Base-by-base conservation (phyloP, 352 stramenopile genomes). In the Pythium brassicae region DNA sequence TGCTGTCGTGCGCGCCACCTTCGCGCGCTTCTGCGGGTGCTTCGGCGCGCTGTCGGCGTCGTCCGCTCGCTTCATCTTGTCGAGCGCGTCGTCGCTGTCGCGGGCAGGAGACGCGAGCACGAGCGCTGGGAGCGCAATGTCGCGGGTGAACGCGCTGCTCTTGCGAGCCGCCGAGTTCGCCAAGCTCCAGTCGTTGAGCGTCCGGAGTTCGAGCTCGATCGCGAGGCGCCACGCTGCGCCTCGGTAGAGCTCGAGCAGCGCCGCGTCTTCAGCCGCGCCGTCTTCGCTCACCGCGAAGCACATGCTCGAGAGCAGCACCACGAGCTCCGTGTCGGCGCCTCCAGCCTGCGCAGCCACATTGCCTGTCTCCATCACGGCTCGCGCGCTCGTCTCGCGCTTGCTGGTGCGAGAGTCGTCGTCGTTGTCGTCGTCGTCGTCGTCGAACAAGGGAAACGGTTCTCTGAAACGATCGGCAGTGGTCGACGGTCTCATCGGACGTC, bases 111-210 rank as follows among this genome's bases (percentile, higher is more conserved):
- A 46, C 7, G 42, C 20, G 4, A 34, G 22, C 7, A 32, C 20
- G 4, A 34, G 22, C 7, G 22, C 22, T 17, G 53, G 43, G 6
- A 45, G 56, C 46, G 23, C 12, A 34, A 62, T 44, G 22, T 55
- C 37, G 17, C 47, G 10, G 35, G 50, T 37, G 17, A 62, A 50
- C 4, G 15, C 7, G 5, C 23, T 12, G 10, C 29, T 56, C 5
- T n/a, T 50, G 23, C 11, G 20, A 7, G 8, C 8, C 12, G 32
- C 29, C 26, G 45, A 55, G 46, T 62, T 27, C 26, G n/a, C n/a
- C 55, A 62, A 34, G 17, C 55, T 62, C 37, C 55, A 62, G 11
- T 17, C 37, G 26, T 39, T 62, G 26, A 35, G 32, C 27, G n/a
- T 27, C 5, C n/a, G 22, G 27, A 62, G 35, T 4, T 49, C 55